phyloP scores from a whole-genome alignment of 2,329 filamentous ascomycete genomes.

The Fusarium sp. region DNA sequence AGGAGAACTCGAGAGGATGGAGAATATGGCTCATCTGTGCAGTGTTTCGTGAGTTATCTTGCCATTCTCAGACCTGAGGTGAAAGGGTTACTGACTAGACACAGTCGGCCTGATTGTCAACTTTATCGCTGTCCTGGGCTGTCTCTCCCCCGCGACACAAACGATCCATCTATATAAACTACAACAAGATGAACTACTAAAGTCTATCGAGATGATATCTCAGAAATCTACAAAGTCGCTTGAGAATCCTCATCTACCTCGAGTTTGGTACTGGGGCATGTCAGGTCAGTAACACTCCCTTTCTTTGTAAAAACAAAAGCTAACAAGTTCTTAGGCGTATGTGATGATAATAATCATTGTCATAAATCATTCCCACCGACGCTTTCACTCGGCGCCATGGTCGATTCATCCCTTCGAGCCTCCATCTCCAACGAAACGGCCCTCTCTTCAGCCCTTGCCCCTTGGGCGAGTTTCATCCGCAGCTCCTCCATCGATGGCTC shows the following conservation, averaged over 20 bases:
- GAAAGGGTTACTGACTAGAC: background rate
- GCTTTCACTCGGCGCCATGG: conserved; percentile 20
- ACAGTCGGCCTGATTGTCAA: conserved; percentile 29
- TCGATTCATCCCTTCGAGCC: conserved; percentile 22
- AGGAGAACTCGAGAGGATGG: conserved; percentile 29
- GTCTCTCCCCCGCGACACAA: conserved; percentile 18
- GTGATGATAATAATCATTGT: conserved; percentile 22
- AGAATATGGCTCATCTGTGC: conserved; percentile 30
- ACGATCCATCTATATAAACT: conserved; percentile 28
- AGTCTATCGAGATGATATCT: conserved; percentile 9
- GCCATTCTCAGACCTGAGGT: background rate
- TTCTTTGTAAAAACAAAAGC: background rate
- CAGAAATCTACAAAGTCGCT: conserved; percentile 4
- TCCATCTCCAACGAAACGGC: conserved; percentile 4
- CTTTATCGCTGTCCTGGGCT: conserved; percentile 28
- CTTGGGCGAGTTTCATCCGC: conserved; percentile 18
- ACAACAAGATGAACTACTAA: conserved; percentile 10
- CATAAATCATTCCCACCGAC: conserved; percentile 22
- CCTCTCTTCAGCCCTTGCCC: conserved; percentile 11
- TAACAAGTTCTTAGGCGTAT: conserved; percentile 5
- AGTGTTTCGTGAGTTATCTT: conserved; percentile 26
- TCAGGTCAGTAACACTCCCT: conserved; percentile 6
- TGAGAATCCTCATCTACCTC: conserved; percentile 10
- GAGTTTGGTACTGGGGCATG: conserved; percentile 24
- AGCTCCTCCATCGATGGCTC: conserved; percentile 23